phyloP scores from a whole-genome alignment of 805 yeast species.

The Starmerella bombi region DNA sequence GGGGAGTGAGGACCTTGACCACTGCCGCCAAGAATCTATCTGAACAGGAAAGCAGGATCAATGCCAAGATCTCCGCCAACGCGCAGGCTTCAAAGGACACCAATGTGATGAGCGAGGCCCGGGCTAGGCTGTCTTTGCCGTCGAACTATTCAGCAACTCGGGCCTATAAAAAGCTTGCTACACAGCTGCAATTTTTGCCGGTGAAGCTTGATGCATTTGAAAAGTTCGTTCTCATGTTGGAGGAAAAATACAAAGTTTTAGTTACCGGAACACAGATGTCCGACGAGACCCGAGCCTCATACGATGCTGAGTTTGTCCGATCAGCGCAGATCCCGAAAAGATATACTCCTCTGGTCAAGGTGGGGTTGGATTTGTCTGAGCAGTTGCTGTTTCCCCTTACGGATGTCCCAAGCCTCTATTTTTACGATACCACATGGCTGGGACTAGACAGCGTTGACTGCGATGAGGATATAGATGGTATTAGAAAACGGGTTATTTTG shows the following conservation, averaged over 20 bases:
- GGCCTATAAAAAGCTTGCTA: constrained; percentile 11
- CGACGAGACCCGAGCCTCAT: constrained; percentile 10
- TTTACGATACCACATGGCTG: constrained; percentile 57
- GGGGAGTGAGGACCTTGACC: constrained; percentile 30
- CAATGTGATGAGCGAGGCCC: constrained; percentile 21
- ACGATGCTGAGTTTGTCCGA: constrained; percentile 25
- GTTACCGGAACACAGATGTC: constrained; percentile 11
- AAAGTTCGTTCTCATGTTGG: constrained; percentile 14
- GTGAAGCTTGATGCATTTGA: constrained; percentile 19
- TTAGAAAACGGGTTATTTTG: constrained; percentile 29
- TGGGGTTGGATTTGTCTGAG: constrained; percentile 24
- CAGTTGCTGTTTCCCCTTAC: constrained; percentile 15
- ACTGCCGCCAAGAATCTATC: constrained; percentile 11
- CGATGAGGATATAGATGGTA: constrained; percentile 24
- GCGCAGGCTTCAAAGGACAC: constrained; percentile 22
- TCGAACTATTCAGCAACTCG: constrained; percentile 14
- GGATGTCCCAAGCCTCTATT: constrained; percentile 43
- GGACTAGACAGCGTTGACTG: constrained; percentile 26
- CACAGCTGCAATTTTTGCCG: constrained; percentile 16
- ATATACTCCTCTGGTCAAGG: constrained; percentile 25
- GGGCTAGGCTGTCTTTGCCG: constrained; percentile 6
- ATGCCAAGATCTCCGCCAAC: constrained; percentile 18
- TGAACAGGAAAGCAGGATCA: constrained; percentile 13
- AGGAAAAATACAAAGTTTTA: constrained; percentile 17
- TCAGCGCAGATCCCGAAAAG: constrained; percentile 44